Percentiles rank a stretch among this genome's conserved stretches.
These are phyloP conservation scores for Plantago ovata DNA, from an alignment of 257 asterid genomes.

Conservation along the genomic window DNA sequence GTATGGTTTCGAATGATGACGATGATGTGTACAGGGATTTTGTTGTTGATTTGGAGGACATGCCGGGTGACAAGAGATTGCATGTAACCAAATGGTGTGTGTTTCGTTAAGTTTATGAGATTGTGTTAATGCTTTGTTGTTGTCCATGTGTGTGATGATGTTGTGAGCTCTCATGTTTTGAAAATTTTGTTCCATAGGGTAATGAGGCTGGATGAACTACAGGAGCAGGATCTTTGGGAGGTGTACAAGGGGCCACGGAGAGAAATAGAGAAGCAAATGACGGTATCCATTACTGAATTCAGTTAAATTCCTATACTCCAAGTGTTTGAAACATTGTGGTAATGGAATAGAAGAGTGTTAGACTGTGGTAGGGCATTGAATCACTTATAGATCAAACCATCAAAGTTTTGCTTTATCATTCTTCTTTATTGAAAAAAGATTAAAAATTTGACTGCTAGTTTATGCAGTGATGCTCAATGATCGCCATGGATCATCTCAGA, in stretches of 20 bases:
- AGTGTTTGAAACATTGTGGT: background rate
- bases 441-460: slow-evolving; percentile 1
- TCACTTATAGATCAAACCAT: background rate
- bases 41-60: slow-evolving; percentile 83
- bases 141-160: slow-evolving; percentile 14
- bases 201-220: slow-evolving; percentile 61
- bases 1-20: slow-evolving; percentile 35
- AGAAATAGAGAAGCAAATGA: slow-evolving; percentile 80
- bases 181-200: slow-evolving; percentile 47
- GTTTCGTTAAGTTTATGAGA: slow-evolving; percentile 16
- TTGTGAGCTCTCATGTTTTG: slow-evolving; percentile 18
- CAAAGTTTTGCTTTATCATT: background rate
- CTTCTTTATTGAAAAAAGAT: too few species aligned
- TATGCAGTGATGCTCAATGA: slow-evolving; percentile 13
- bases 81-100: slow-evolving; percentile 89
- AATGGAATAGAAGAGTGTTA: too few species aligned
- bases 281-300: slow-evolving; percentile 38
- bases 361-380: too few species aligned
- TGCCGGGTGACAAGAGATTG: slow-evolving; percentile 76
- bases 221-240: slow-evolving; percentile 53
- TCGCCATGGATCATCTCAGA: background rate
- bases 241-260: slow-evolving; percentile 69
- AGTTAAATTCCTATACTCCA: slow-evolving; percentile 2
- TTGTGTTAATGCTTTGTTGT: slow-evolving; percentile 12
- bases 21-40: slow-evolving; percentile 46